These are phyloP conservation scores for Theobroma grandiflorum DNA, from an alignment of 441 rosid genomes.

Conservation along the genomic window DNA sequence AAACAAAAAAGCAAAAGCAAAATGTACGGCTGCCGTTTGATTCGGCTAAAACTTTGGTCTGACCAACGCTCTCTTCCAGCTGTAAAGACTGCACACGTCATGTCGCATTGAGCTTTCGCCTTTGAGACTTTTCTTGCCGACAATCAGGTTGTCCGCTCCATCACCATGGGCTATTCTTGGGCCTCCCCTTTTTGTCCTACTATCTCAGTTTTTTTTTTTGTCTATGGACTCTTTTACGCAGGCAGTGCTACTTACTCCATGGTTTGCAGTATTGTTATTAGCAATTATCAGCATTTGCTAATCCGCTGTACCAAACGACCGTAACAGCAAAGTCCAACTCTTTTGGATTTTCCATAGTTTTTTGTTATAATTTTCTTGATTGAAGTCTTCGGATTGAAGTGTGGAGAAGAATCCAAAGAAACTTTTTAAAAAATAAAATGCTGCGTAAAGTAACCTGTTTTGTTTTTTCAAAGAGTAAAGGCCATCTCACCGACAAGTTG, in stretches of 20 bases:
- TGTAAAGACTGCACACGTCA: background rate
- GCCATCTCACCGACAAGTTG: background rate
- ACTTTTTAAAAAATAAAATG: background rate
- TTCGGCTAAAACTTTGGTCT: background rate
- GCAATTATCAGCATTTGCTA: background rate
- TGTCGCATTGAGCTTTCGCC: background rate
- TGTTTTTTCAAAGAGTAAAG: background rate
- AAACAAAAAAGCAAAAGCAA: no score
- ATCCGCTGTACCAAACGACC: no score
- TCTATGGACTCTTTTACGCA: no score
- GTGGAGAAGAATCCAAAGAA: background rate
- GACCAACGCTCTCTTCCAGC: background rate
- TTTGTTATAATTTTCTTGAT: no score
- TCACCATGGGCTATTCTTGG: background rate
- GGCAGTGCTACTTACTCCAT: no score
- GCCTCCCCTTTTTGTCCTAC: background rate
- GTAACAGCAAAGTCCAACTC: no score
- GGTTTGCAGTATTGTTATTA: background rate
- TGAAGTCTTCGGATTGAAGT: no score
- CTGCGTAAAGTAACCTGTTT: background rate
- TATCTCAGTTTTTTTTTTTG: background rate
- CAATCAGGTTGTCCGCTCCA: background rate
- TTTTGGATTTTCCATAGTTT: no score
- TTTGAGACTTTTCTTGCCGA: background rate
- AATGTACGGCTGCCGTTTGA: conserved; percentile 10